Base-by-base conservation (phyloP, 1,284 basidiomycete genomes). In the Caloboletus inedulis region DNA sequence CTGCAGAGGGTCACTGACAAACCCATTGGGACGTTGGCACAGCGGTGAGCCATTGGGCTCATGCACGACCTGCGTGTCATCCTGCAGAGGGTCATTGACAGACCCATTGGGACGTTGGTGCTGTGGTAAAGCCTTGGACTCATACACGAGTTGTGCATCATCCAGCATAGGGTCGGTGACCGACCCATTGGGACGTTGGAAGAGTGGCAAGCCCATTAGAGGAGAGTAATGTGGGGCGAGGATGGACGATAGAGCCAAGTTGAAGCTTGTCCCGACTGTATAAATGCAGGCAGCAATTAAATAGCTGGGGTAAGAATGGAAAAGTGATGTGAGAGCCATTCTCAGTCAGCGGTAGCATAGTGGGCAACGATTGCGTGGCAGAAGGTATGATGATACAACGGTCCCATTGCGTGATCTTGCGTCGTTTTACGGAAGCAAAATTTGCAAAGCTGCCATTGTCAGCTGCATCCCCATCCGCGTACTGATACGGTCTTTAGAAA, bases 141-240 rank as follows among this genome's bases (percentile, higher is more conserved):
- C 54, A 25, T 45, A n/a, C 19, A n/a, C 42, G 27, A 37, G 18
- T 13, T 23, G 47, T 13, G 25, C 9, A 27, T 44, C 41, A 16
- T 51, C 48, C 14, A 48, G 23, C 3, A 35, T 1, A 10, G 37
- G 23, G 16, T 49, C 51, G 52, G 39, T 21, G 45, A 44, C 41
- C 36, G 48, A 41, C 31, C 62, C 57, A 16, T 63, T 51, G 44
- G 64, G 60, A 57, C 63, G 67, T 34, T 72, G 69, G 6, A 68
- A 66, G 40, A 71, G 62, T 4, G 65, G 54, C 19, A 69, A 53
- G 47, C 69, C 67, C 73, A 76, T 74, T 25, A 27, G 14, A 51
- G 18, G 34, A 12, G n/a, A n/a, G 43, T 39, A 18, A 31, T 23
- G 50, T 7, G 45, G 42, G 60, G 5, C 8, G 35, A 27, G 0